Base-by-base conservation (phyloP, 2,329 filamentous ascomycete species). In the Myriosclerotinia scirpicola region DNA sequence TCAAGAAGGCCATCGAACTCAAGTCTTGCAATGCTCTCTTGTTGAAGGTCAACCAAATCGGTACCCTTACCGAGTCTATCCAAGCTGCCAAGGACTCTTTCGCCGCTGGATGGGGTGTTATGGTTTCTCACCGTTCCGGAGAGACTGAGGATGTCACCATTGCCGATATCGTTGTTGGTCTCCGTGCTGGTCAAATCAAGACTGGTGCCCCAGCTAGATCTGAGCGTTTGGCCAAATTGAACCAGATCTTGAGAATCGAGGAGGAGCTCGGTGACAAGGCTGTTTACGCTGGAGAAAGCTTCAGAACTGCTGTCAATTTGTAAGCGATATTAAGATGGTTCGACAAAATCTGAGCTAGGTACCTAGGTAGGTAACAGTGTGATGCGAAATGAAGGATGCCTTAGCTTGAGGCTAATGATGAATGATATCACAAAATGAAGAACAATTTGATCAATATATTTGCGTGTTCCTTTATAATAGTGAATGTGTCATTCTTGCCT, bases 91-190 rank as follows among this genome's bases (percentile, higher is more conserved):
- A 98, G 88, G 95, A 98, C 84, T 96, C 94, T 62, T 98, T 95
- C 80, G 91, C 90, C 74, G 94, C 92, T 76, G 89, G 87, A 80
- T 99, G 95, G 95, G 94, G 94, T 80, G 93, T 99, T 84, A 98
- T 99, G 95, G 95, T 99, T 72, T 98, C 95, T 73, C 95, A 99
- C 87, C 90, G 95, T 76, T 99, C 95, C 71, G 95, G 95, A 80
- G 95, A 99, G 90, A 99, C 95, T 69, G 95, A 98, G 84, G 95
- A 99, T 84, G 95, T 99, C 76, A 99, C 95, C 82, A 99, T 99
- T 80, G 90, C 95, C 75, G 95, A 99, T 80, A 95, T 99, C 75
- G 93, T 93, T 72, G 95, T 99, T 75, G 95, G 95, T 84, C 91
- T 99, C 78, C 92, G 95, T 76, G 84, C 93, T 76, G 95, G 95